Conservation (phyloP, 805 yeast genomes). For the Hanseniaspora clermontiae region DNA sequence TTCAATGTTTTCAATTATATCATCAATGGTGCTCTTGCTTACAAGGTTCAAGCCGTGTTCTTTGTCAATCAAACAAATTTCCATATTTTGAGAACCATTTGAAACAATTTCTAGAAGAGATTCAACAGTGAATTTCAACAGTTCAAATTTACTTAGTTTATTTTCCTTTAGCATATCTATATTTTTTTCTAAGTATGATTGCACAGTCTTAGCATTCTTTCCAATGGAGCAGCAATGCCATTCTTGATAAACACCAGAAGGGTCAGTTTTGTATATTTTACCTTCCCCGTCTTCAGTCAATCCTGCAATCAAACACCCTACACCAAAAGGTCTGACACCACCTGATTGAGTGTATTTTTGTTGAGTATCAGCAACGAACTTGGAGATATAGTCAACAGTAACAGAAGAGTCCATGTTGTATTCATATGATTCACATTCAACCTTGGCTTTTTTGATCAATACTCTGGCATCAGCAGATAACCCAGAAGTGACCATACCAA, state of each 20-base stretch:
- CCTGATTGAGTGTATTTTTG: conserved; percentile 96
- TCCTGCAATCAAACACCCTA: conserved; percentile 89
- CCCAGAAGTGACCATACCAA: conserved; percentile 89
- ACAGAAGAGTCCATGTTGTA: conserved; percentile 92
- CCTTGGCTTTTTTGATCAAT: conserved; percentile 85
- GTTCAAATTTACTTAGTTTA: conserved; percentile 43
- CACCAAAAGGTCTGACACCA: conserved; percentile 96
- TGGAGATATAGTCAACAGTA: conserved; percentile 78
- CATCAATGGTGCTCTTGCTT: conserved; percentile 57
- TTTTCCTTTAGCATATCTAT: conserved; percentile 11
- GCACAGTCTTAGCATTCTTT: conserved; percentile 83
- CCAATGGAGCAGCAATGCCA: conserved; percentile 99
- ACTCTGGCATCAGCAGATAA: conserved; percentile 96
- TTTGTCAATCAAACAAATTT: conserved; percentile 75
- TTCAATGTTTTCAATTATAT: conserved; percentile 69
- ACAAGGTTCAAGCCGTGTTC: conserved; percentile 36
- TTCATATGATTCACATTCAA: conserved; percentile 90
- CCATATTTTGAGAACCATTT: conserved; percentile 94
- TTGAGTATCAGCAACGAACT: conserved; percentile 94
- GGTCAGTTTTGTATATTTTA: conserved; percentile 85
- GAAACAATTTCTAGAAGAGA: conserved; percentile 91
- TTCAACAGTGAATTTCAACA: conserved; percentile 66
- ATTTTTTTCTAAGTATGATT: conserved; percentile 87
- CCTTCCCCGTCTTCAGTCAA: conserved; percentile 71
- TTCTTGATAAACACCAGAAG: conserved; percentile 91